Evolutionary conservation across 2,329 filamentous ascomycete species (phyloP), one percentile per base, ranked within the genome.

Genomic region (Coniella vitis): DNA sequence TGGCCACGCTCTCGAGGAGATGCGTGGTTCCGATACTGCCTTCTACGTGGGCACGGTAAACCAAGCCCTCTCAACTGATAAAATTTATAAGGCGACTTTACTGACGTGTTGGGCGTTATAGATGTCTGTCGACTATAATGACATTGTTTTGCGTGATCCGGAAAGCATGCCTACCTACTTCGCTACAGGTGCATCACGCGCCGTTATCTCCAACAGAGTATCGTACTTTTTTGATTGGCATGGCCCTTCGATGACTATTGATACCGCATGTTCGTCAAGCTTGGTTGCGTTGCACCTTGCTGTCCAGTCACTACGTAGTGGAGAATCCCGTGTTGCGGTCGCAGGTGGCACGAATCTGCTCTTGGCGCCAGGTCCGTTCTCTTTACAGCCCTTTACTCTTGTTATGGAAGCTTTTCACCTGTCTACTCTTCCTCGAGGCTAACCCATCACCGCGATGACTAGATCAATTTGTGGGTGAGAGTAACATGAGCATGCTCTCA

Each of bases 261-360:
- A 73, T 38, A 73, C 71, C 0, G 71, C 65, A 0, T 74, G 71
- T 49, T 70, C 68, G 0, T 63, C 64, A 7, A 64, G 60, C 25
- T 50, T 72, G 5, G 57, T 67, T 0, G 67, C 67, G 0, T 49
- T 73, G 0, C 66, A 73, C 46, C 55, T 63, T 39, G 69, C 62
- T 1, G 59, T 65, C 13, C 56, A 66, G 43, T 58, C 53, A 36
- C 52, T 72, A 4, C 59, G 62, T 2, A 49, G 55, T 3, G 60
- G 61, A 2, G 61, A 65, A 16, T 59, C 57, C 7, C 36, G 46
- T 2, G 55, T 63, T 45, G 63, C 67, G 5, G 58, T 66, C 42
- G 63, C 62, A 7, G 61, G 60, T 0, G 65, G 65, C 4, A 57
- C 61, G 1, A 65, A 68, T 22, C 19, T 68, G 40, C 60, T 69